A percentile compares a stretch with the other conserved stretches of the same genome.
Conservation (phyloP, 805 yeast species). For the Wickerhamiella dianesei region DNA sequence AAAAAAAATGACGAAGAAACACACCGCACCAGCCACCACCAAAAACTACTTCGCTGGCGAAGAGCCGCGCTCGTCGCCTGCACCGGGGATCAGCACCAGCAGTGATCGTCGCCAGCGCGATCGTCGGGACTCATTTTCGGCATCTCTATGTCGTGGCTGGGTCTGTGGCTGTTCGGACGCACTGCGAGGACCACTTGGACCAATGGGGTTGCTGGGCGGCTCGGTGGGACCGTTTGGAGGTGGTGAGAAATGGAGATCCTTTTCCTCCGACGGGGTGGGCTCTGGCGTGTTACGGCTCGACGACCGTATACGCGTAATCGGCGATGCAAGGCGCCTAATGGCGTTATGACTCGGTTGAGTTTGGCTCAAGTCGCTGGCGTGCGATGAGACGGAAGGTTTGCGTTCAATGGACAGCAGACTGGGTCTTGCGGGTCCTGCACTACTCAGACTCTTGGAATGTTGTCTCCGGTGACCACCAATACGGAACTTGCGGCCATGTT, state of each 20-base stretch:
- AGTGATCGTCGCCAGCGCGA: conserved; percentile 17
- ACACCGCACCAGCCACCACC: background rate
- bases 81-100: conserved; percentile 11
- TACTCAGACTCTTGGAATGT: conserved; percentile 22
- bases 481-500: background rate
- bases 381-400: background rate
- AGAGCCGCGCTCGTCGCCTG: background rate
- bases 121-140: background rate
- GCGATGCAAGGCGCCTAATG: background rate
- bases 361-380: background rate
- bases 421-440: conserved; percentile 10
- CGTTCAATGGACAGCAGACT: background rate
- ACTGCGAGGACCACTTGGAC: too few species aligned
- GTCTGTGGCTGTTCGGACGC: too few species aligned
- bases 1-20: background rate
- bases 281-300: background rate
- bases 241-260: background rate
- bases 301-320: background rate
- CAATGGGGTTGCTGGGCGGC: too few species aligned
- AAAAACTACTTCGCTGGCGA: background rate
- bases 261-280: background rate
- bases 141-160: background rate
- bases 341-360: too few species aligned
- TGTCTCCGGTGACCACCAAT: conserved; percentile 12
- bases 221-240: background rate